These are phyloP conservation scores for Chytriomyces confervae DNA, from an alignment of 192 early-diverging fungal genomes.

Conservation along the genomic window DNA sequence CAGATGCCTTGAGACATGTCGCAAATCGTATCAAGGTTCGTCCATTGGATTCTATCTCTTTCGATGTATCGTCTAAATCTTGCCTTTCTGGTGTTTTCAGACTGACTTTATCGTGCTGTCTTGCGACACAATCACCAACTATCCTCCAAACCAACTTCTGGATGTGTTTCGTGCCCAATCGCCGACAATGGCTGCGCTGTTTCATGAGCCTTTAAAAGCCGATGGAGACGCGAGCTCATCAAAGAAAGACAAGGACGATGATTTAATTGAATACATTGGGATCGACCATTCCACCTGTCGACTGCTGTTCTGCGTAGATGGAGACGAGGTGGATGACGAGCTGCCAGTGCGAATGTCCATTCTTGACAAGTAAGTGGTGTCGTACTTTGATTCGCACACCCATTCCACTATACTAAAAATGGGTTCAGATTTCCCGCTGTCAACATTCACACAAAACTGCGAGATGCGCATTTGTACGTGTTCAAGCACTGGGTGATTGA, in stretches of 20 bases:
- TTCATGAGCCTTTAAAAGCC: constrained; percentile 77
- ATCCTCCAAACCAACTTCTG: constrained; percentile 81
- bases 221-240: constrained; percentile 66
- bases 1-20: constrained; percentile 80
- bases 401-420: constrained; percentile 10
- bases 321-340: constrained; percentile 61
- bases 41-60: background rate
- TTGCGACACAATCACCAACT: constrained; percentile 89
- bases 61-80: constrained; percentile 4
- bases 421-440: constrained; percentile 73
- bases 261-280: constrained; percentile 53
- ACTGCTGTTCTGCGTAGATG: constrained; percentile 48
- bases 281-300: constrained; percentile 50
- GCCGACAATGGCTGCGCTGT: constrained; percentile 80
- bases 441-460: constrained; percentile 77
- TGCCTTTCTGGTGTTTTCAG: constrained; percentile 28
- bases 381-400: background rate
- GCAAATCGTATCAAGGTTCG: constrained; percentile 83
- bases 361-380: constrained; percentile 57
- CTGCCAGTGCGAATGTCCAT: constrained; percentile 65
- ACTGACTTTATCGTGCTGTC: constrained; percentile 90
- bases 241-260: constrained; percentile 55
- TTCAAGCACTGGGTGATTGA: constrained; percentile 95
- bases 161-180: constrained; percentile 81
- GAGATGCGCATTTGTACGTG: constrained; percentile 92